Conservation (phyloP, 179 eudicot species). For the Corrigiola litoralis region DNA sequence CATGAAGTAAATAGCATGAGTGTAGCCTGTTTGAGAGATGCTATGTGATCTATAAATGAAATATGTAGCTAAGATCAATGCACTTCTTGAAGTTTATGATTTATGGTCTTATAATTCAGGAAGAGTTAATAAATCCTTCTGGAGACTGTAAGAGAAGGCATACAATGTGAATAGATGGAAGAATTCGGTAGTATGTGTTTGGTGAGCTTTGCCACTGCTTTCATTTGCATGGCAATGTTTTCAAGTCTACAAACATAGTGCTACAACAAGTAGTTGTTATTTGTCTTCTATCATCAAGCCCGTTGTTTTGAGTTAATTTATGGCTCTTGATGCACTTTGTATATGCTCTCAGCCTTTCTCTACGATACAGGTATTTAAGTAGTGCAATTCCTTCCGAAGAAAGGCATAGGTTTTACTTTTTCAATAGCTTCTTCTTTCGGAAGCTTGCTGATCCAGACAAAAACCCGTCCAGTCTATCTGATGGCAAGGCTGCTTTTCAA, state of each 20-base stretch:
- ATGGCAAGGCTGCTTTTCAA: constrained; percentile 86
- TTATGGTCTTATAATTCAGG: background rate
- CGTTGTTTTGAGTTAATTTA: too few species aligned
- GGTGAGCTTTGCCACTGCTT: background rate
- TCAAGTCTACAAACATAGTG: too few species aligned
- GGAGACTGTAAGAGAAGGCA: background rate
- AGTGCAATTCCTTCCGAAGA: constrained; percentile 47
- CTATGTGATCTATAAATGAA: too few species aligned
- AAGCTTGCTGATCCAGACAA: constrained; percentile 93
- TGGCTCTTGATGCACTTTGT: constrained; percentile 5
- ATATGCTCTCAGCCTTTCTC: background rate
- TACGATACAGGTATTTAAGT: constrained; percentile 61
- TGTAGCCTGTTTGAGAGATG: too few species aligned
- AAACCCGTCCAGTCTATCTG: constrained; percentile 62
- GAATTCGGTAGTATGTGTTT: too few species aligned
- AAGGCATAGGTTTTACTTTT: constrained; percentile 66
- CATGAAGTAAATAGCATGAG: too few species aligned
- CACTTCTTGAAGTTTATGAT: background rate
- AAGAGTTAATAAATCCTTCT: background rate
- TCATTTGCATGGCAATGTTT: too few species aligned
- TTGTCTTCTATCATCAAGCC: too few species aligned
- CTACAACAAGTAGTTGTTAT: too few species aligned
- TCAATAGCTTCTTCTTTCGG: constrained; percentile 91
- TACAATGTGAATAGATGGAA: background rate
- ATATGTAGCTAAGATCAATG: too few species aligned